A percentile compares a stretch with the other conserved stretches of the same genome.
Evolutionary conservation across 495 filamentous ascomycete genomes (phyloP).

Genomic region (Penicillium ochrochloron): DNA sequence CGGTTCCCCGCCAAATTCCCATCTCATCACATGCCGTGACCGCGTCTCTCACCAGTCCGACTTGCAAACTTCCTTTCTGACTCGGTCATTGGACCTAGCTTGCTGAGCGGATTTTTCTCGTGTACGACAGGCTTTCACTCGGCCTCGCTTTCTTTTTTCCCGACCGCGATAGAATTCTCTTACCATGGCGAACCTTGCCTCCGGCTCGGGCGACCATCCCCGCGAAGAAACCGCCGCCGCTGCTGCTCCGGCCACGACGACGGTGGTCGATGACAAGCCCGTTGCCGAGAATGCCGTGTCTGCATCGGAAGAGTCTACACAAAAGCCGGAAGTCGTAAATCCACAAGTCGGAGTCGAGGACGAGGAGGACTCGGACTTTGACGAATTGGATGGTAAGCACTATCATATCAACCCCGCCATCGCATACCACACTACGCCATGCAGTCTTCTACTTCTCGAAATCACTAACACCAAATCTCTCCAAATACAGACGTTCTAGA

Average conservation of each 20-base stretch:
- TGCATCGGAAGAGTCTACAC: neutral
- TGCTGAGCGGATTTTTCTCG: conserved; percentile 4
- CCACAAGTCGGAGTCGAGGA: conserved; percentile 29
- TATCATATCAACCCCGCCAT: conserved; percentile 2
- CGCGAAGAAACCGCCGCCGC: conserved; percentile 5
- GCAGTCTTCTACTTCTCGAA: neutral
- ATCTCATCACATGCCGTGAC: conserved; percentile 30
- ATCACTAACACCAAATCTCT: conserved; percentile 4
- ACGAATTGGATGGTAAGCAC: conserved; percentile 80
- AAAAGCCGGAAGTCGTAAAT: conserved; percentile 15
- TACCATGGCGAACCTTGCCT: conserved; percentile 17
- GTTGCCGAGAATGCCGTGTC: conserved; percentile 2
- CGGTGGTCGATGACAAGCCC: neutral
- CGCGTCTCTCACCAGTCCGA: neutral
- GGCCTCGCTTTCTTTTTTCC: neutral
- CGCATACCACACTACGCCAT: neutral
- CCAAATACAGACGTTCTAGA: conserved; percentile 77
- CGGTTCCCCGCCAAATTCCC: conserved; percentile 34
- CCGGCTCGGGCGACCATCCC: conserved; percentile 11
- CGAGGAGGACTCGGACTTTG: conserved; percentile 67
- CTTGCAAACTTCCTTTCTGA: neutral
- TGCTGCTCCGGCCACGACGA: neutral
- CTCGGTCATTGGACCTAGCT: conserved; percentile 5
- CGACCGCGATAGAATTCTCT: neutral
- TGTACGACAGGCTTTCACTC: conserved; percentile 9